Conservation (phyloP, 345 rosid species). For the Gossypium ekmanianum region DNA sequence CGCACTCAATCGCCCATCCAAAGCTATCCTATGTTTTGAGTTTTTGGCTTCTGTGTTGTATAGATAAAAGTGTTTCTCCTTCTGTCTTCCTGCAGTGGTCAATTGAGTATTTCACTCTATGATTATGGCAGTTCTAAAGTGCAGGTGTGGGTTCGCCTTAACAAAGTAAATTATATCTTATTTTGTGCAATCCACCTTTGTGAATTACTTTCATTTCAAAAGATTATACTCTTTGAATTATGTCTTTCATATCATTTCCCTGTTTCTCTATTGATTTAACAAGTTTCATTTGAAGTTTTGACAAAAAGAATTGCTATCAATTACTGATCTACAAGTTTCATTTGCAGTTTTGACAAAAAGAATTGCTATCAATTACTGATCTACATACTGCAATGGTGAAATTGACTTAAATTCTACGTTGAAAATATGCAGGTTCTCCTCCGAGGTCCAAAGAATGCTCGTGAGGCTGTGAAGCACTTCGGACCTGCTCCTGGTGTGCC, state of each 20-base stretch:
- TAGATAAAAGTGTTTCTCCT: background rate
- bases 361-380: background rate
- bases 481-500: slow-evolving; percentile 88
- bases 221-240: background rate
- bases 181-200: background rate
- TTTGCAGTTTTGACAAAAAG: no score
- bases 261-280: background rate
- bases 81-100: no score
- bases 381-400: background rate
- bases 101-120: no score
- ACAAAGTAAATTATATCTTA: no score
- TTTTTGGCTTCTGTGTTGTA: background rate
- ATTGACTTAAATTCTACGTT: background rate
- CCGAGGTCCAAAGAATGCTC: slow-evolving; percentile 69
- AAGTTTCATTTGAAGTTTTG: background rate
- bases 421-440: slow-evolving; percentile 46
- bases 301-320: background rate
- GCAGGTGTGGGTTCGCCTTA: no score
- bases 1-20: no score
- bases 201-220: no score
- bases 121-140: no score
- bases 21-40: background rate
- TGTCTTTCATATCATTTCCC: background rate
- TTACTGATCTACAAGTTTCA: background rate
- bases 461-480: slow-evolving; percentile 73